Percentiles rank a stretch among this genome's conserved stretches.
Conservation (phyloP, 306 rosid species). For the Quercus robur region DNA sequence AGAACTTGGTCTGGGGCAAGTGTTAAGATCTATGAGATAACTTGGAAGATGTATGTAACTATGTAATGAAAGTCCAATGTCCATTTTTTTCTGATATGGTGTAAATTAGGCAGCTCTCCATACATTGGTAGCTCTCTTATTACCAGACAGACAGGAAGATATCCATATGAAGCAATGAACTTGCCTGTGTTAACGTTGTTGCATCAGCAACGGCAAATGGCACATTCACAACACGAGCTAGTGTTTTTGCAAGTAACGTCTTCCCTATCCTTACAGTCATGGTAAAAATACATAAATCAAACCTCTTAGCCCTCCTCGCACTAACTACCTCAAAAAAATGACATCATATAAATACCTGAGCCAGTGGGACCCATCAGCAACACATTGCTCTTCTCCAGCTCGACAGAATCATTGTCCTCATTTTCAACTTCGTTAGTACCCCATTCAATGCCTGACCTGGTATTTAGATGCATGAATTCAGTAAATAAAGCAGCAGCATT, state of each 20-base stretch:
- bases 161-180: slow-evolving; percentile 10
- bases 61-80: background rate
- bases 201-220: slow-evolving; percentile 75
- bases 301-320: background rate
- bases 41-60: too few relatives aligned
- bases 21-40: background rate
- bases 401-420: slow-evolving; percentile 44
- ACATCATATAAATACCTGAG: slow-evolving; percentile 38
- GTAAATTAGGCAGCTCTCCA: background rate
- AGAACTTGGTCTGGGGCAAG: too few relatives aligned
- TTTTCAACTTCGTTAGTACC: slow-evolving; percentile 14
- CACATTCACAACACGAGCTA: slow-evolving; percentile 66
- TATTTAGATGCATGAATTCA: background rate
- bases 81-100: background rate
- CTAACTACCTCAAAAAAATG: background rate
- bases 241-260: slow-evolving; percentile 78
- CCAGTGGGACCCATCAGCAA: slow-evolving; percentile 75
- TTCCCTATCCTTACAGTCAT: slow-evolving; percentile 50
- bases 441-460: slow-evolving; percentile 18
- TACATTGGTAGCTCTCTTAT: background rate
- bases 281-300: slow-evolving; percentile 10
- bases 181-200: slow-evolving; percentile 73
- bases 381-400: slow-evolving; percentile 65
- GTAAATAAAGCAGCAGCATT: slow-evolving; percentile 7
- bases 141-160: background rate